These are phyloP conservation scores for Pascua sp. DNA, from an alignment of 1,284 basidiomycete species.

Conservation along the genomic window DNA sequence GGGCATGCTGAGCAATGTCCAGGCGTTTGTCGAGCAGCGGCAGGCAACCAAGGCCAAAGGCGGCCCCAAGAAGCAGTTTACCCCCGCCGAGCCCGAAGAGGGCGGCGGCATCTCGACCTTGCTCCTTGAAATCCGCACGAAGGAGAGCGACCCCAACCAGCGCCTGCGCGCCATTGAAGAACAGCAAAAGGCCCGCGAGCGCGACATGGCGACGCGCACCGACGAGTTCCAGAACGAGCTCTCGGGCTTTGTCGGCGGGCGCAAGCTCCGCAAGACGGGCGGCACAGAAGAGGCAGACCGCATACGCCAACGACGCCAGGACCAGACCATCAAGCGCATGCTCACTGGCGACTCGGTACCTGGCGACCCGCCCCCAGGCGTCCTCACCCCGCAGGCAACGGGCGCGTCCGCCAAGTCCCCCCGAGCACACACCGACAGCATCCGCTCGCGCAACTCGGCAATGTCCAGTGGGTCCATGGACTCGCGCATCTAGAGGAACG, in stretches of 20 bases:
- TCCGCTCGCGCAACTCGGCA: no score
- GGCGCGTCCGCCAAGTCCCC: not conserved
- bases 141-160: conserved; percentile 71
- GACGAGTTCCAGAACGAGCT: conserved; percentile 76
- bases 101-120: conserved; percentile 57
- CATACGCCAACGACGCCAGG: conserved; percentile 74
- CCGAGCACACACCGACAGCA: no score
- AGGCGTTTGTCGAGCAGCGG: conserved; percentile 78
- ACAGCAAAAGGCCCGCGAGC: conserved; percentile 71
- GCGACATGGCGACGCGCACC: conserved; percentile 61
- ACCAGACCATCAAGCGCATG: conserved; percentile 81
- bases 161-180: conserved; percentile 86
- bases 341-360: conserved; percentile 51
- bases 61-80: conserved; percentile 19
- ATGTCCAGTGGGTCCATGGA: no score
- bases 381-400: not conserved
- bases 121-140: conserved; percentile 79
- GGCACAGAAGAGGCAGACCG: conserved; percentile 88
- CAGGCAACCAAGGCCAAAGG: conserved; percentile 50
- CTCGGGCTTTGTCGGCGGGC: conserved; percentile 72
- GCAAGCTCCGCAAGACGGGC: conserved; percentile 88
- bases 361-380: conserved; percentile 1
- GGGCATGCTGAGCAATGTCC: conserved; percentile 80
- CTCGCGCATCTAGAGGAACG: no score
- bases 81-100: conserved; percentile 23